Conservation (phyloP, 441 rosid genomes). For the Adansonia grandidieri region DNA sequence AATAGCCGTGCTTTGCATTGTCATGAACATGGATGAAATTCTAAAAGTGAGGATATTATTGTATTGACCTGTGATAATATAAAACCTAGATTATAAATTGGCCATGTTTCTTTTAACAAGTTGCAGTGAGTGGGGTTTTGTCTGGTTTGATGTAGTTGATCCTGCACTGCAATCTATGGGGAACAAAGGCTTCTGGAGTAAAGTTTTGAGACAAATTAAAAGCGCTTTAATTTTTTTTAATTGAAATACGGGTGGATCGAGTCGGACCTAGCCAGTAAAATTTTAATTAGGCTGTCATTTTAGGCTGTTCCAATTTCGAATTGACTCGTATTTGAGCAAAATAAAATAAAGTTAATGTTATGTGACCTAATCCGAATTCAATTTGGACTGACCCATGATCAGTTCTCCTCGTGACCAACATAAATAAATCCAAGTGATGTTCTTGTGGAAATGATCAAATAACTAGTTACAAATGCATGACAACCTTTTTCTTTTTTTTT, state of each 20-base stretch:
- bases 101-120: not conserved
- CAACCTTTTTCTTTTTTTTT: too few relatives aligned
- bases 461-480: too few relatives aligned
- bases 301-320: too few relatives aligned
- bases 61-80: not conserved
- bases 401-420: too few relatives aligned
- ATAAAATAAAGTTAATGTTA: too few relatives aligned
- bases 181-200: not conserved
- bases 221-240: not conserved
- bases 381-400: too few relatives aligned
- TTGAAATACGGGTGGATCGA: not conserved
- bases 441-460: too few relatives aligned
- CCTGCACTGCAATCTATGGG: slow-evolving; percentile 23
- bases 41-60: not conserved
- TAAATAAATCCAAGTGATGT: too few relatives aligned
- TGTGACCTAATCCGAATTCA: too few relatives aligned
- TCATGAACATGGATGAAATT: not conserved
- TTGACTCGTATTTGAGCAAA: too few relatives aligned
- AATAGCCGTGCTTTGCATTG: not conserved
- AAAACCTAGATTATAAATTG: not conserved
- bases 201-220: not conserved
- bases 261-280: too few relatives aligned
- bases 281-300: too few relatives aligned
- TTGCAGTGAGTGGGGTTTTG: not conserved
- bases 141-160: slow-evolving; percentile 29